Evolutionary conservation across 305 asterid genomes (phyloP), one percentile per base, ranked within the genome.

Genomic region (Solanum hybrid): DNA sequence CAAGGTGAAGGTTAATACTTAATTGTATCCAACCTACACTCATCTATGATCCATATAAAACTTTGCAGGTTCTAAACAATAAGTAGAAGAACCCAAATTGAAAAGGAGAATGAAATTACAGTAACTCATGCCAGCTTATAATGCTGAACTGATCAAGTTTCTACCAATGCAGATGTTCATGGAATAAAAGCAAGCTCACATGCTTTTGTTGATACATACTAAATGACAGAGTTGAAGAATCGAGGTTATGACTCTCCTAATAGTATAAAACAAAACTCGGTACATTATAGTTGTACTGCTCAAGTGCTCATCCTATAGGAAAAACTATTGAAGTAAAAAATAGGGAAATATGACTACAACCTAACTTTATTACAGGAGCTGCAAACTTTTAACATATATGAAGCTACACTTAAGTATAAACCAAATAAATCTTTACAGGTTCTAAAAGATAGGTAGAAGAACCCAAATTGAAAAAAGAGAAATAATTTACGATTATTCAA

Each of bases 21-120:
- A 24, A 29, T 83, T 83, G 75, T 83, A 83, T 45, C 87, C 87
- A 29, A 83, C 75, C 39, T 83, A 83, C 87, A 83, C 39, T 82
- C 87, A 27, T 17, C 75, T 17, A 22, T 79, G 87, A 83, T 29
- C 73, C 6, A 83, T 15, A 83, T 45, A 45, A 37, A 79, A 36
- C 61, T 12, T 79, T 10, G 51, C 39, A 77, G 39, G 82, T 78
- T 78, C 41, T 2, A 33, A 33, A 78, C 45, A 78, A 31, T 78
- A 78, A 34, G 45, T 79, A n/a, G 22, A 36, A 79, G 57, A 79
- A n/a, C 31, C 86, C 32, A 79, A 79, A 78, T 33, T 78, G 45
- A 20, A 78, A 33, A 78, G 12, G 29, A 78, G 83, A 79, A n/a
- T 2, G 57, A 79, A 79, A 36, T 36, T 79, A 34, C 51, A 79